A percentile compares a stretch with the other conserved stretches of the same genome.
Evolutionary conservation across 139 green algal species (phyloP).

Genomic region (Desmodesmus armatus): DNA sequence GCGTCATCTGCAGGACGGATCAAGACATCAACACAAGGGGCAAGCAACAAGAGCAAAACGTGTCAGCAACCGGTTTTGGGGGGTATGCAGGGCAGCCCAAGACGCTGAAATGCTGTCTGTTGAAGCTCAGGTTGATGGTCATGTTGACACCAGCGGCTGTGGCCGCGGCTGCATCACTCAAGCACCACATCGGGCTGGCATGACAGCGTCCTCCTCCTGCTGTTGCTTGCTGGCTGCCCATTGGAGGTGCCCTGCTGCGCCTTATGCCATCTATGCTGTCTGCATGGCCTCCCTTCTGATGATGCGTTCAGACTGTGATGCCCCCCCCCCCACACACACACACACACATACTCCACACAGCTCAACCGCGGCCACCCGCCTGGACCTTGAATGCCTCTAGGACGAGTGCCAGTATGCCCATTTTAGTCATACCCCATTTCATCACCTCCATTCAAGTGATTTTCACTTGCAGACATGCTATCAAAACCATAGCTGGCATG

Average conservation of each 20-base stretch:
- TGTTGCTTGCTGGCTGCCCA: no score
- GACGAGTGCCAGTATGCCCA: not conserved
- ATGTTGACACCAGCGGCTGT: not conserved
- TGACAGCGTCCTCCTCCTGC: no score
- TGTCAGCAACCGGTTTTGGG: not conserved
- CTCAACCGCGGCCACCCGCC: not conserved
- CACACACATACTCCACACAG: not conserved
- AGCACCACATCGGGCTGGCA: not conserved
- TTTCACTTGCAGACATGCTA: not conserved
- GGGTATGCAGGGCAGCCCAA: not conserved
- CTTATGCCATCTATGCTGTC: no score
- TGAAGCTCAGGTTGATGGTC: not conserved
- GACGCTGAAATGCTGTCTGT: not conserved
- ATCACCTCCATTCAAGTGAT: no score
- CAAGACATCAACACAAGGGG: not conserved
- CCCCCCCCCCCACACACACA: not conserved
- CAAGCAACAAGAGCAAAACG: not conserved
- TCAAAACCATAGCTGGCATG: not conserved
- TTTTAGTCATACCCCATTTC: not conserved
- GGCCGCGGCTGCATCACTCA: not conserved
- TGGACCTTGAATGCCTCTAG: not conserved
- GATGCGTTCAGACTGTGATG: no score
- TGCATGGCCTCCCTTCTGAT: no score
- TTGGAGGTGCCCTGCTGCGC: no score
- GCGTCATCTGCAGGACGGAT: constrained; percentile 12